Conservation (phyloP, 768 basidiomycete species). For the Suillus sp. region DNA sequence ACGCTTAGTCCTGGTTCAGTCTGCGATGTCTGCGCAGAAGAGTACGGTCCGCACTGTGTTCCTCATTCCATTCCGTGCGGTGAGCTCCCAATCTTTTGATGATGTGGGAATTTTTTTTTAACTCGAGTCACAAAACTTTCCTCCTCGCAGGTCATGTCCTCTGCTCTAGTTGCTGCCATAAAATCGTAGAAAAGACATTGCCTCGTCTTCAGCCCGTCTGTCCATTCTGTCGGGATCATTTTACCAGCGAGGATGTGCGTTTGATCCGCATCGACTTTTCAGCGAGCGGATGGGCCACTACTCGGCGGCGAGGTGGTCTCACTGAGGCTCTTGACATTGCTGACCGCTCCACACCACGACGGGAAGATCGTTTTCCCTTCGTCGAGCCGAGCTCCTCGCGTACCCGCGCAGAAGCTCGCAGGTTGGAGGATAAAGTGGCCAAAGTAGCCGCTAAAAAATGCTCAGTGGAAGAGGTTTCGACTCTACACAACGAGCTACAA, state of each 20-base stretch:
- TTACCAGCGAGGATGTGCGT: slow-evolving; percentile 65
- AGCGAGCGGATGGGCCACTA: slow-evolving; percentile 69
- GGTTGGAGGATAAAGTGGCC: slow-evolving; percentile 77
- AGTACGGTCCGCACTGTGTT: slow-evolving; percentile 71
- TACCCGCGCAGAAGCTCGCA: slow-evolving; percentile 58
- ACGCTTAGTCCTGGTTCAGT: slow-evolving; percentile 79
- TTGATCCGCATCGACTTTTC: slow-evolving; percentile 80
- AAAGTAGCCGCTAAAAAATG: slow-evolving; percentile 83
- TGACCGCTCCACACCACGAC: slow-evolving; percentile 45
- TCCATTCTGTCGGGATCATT: slow-evolving; percentile 83
- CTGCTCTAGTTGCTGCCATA: slow-evolving; percentile 75
- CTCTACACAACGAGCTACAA: slow-evolving; percentile 77
- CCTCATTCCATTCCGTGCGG: slow-evolving; percentile 86
- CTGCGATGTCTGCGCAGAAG: slow-evolving; percentile 90
- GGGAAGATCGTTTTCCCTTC: slow-evolving; percentile 50
- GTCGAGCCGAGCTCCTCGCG: slow-evolving; percentile 43
- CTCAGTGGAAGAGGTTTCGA: slow-evolving; percentile 82
- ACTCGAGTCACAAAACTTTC: slow-evolving; percentile 10
- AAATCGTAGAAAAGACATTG: slow-evolving; percentile 79
- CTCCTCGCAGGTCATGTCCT: slow-evolving; percentile 68
- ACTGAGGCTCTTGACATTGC: slow-evolving; percentile 48
- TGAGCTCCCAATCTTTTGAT: slow-evolving; percentile 35
- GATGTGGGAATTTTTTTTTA: slow-evolving; percentile 26
- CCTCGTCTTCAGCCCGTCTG: slow-evolving; percentile 71
- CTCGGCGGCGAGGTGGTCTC: slow-evolving; percentile 53